Conservation (phyloP, 2,329 filamentous ascomycete genomes). For the Diaporthe humulicola region DNA sequence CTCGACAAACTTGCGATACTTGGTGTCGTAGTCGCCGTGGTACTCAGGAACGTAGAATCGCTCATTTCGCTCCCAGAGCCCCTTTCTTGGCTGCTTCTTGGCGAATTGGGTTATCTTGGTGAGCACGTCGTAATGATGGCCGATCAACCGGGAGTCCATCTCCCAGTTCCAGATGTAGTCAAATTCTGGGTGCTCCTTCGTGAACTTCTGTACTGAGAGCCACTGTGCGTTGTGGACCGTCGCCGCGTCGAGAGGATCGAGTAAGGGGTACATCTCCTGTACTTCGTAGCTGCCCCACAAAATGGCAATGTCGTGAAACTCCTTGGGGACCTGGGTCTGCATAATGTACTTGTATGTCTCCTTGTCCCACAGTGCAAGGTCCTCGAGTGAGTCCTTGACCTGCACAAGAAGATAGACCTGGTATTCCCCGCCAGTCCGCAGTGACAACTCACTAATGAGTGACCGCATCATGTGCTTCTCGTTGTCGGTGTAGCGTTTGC, state of each 20-base stretch:
- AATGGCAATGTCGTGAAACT: constrained; percentile 76
- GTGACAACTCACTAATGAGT: constrained; percentile 80
- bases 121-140: constrained; percentile 85
- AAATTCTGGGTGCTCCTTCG: constrained; percentile 81
- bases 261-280: constrained; percentile 80
- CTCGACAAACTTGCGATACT: constrained; percentile 76
- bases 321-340: constrained; percentile 52
- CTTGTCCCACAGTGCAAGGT: constrained; percentile 69
- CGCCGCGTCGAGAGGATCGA: constrained; percentile 67
- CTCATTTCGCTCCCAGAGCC: constrained; percentile 80
- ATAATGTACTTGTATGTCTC: constrained; percentile 72
- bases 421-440: constrained; percentile 85
- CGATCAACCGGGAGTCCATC: constrained; percentile 83
- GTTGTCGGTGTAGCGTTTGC: constrained; percentile 82
- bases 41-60: constrained; percentile 79
- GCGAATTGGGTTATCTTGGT: constrained; percentile 74
- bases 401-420: constrained; percentile 85
- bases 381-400: constrained; percentile 70
- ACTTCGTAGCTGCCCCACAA: constrained; percentile 84
- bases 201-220: constrained; percentile 82
- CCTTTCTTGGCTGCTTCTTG: constrained; percentile 76
- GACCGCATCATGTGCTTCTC: constrained; percentile 84
- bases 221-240: constrained; percentile 75
- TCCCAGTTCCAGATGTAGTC: constrained; percentile 92
- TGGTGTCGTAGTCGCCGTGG: constrained; percentile 76